Base-by-base conservation (phyloP, 768 basidiomycete species). In the Auricularia sp. region DNA sequence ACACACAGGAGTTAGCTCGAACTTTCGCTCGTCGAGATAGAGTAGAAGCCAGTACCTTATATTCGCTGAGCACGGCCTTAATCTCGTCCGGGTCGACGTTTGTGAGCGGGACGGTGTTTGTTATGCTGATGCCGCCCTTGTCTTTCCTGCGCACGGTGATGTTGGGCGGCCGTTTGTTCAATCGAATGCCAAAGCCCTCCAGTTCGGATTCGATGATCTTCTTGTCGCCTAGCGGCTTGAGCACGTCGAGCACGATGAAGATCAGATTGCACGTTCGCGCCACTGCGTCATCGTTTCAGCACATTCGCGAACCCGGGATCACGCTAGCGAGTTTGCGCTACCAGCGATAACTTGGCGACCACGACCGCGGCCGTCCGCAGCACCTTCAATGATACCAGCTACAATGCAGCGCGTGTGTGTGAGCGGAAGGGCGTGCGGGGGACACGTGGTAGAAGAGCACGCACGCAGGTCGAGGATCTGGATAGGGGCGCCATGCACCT, bases 381-480 rank as follows among this genome's bases (percentile, higher is more conserved):
- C 96, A 69, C 96, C 96, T 74, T 98, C 96, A 67, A 98, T 97
- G 67, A 98, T 98, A 80, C 97, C 96, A 67, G 93, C 88, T 92
- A 67, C 69, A 58, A 64, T 66, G 66, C 29, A 66, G 63, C 8
- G 39, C 39, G 39, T 39, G 8, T 8, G 39, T 12, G 64, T 51
- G 29, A 65, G 72, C 61, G 73, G 69, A 44, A 61, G 29, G 53
- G 59, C 7, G 36, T 36, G 62, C 35, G 29, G n/a, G 35, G 65
- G 21, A 47, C 18, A 59, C 62, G 36, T 23, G 2, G 1, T 18
- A 44, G 18, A 29, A 29, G 29, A 29, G 7, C n/a, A 79, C 88
- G 71, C 70, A 91, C 91, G 93, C 65, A 95, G 76, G 80, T 95
- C 93, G 12, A 95, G 80, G 67, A 98, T 94, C 71, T 98, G 96